A percentile compares a stretch with the other conserved stretches of the same genome.
Evolutionary conservation across 2,329 filamentous ascomycete species (phyloP).

Genomic region (Chaetothyriales sp.): DNA sequence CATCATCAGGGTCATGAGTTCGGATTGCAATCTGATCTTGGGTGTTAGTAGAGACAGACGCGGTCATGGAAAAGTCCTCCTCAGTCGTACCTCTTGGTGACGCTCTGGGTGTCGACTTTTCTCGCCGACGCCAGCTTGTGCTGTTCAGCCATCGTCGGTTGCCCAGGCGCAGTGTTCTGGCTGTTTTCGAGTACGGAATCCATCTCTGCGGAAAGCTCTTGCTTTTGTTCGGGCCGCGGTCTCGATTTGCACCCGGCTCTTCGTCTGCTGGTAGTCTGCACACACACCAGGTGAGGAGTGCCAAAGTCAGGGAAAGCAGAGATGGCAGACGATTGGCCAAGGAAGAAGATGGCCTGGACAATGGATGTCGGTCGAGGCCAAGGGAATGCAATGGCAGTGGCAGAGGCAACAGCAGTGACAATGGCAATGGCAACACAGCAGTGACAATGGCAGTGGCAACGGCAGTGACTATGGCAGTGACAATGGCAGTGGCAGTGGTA

Average conservation of each 20-base stretch:
- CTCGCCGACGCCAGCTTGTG: constrained; percentile 47
- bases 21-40: constrained; percentile 66
- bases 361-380: constrained; percentile 4
- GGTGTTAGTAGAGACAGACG: not conserved
- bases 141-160: constrained; percentile 37
- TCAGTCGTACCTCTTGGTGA: constrained; percentile 58
- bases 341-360: not conserved
- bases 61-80: not conserved
- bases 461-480: too few species aligned
- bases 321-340: not conserved
- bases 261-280: too few species aligned
- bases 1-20: constrained; percentile 97
- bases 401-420: too few species aligned
- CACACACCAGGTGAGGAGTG: not conserved
- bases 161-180: constrained; percentile 55
- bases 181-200: constrained; percentile 46
- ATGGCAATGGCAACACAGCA: too few species aligned
- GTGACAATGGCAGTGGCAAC: too few species aligned
- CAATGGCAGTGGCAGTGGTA: not conserved
- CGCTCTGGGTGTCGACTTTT: constrained; percentile 56
- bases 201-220: constrained; percentile 24
- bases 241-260: not conserved
- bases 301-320: constrained; percentile 1
- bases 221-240: not conserved
- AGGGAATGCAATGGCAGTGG: not conserved